Conservation (phyloP, 805 yeast species). For the Zygotorulaspora sp. region DNA sequence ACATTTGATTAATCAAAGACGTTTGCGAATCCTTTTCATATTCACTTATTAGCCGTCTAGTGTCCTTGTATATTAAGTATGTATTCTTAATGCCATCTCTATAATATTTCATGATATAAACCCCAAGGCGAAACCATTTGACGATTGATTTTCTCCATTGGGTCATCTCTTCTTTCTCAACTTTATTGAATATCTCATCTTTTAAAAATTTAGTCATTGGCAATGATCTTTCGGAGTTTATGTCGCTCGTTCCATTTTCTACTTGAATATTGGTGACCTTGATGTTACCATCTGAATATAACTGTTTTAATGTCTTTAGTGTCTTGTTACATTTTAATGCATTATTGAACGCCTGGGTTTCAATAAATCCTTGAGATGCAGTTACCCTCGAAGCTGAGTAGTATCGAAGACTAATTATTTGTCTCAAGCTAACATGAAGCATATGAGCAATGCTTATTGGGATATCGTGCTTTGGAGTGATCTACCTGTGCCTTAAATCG, state of each 20-base stretch:
- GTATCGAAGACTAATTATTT: background rate
- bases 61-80: constrained; percentile 42
- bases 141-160: constrained; percentile 25
- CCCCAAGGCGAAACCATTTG: constrained; percentile 44
- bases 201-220: constrained; percentile 33
- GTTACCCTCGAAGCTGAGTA: background rate
- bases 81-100: constrained; percentile 53
- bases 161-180: constrained; percentile 22
- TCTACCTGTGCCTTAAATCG: too few species aligned
- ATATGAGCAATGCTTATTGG: too few species aligned
- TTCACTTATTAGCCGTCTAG: constrained; percentile 28
- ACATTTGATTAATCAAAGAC: constrained; percentile 26
- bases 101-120: constrained; percentile 48
- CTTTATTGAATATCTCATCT: constrained; percentile 28
- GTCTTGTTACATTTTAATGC: constrained; percentile 10
- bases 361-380: background rate
- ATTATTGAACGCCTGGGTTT: constrained; percentile 7
- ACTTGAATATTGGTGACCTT: constrained; percentile 4
- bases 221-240: constrained; percentile 33
- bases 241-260: background rate
- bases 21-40: constrained; percentile 18
- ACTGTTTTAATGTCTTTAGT: constrained; percentile 5
- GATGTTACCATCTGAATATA: constrained; percentile 4
- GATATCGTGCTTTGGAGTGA: too few species aligned
- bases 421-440: background rate